Conservation (phyloP, 2,329 filamentous ascomycete genomes). For the Exophiala lecanii-corni region DNA sequence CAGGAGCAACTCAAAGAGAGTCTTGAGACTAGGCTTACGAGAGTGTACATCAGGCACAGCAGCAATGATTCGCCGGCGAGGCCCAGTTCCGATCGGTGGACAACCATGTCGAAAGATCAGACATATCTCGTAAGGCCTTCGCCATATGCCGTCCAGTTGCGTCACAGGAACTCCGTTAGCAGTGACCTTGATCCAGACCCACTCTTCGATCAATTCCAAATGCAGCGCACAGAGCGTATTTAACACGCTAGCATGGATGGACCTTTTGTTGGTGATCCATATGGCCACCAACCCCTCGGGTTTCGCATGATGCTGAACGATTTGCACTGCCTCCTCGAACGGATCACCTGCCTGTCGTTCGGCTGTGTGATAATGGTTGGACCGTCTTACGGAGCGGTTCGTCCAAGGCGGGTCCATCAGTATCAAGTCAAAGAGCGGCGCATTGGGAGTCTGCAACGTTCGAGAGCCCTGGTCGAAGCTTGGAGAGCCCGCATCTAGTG, state of each 20-base stretch:
- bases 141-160: conserved; percentile 49
- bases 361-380: conserved; percentile 43
- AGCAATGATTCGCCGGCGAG: conserved; percentile 49
- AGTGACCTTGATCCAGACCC: conserved; percentile 61
- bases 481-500: conserved; percentile 30
- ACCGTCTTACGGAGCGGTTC: conserved; percentile 55
- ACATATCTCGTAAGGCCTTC: conserved; percentile 58
- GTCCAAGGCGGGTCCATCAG: conserved; percentile 62
- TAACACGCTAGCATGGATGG: conserved; percentile 45
- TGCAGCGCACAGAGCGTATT: conserved; percentile 45
- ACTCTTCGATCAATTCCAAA: conserved; percentile 53
- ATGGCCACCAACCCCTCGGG: conserved; percentile 46
- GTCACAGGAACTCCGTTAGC: conserved; percentile 49
- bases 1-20: conserved; percentile 46
- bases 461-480: conserved; percentile 30
- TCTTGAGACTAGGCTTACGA: conserved; percentile 59
- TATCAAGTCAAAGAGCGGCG: conserved; percentile 51
- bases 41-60: conserved; percentile 61
- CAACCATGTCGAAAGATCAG: conserved; percentile 43
- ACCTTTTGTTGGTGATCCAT: conserved; percentile 59
- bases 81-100: conserved; percentile 11
- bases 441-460: conserved; percentile 4
- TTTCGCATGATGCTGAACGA: conserved; percentile 43
- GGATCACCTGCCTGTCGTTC: conserved; percentile 27
- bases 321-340: conserved; percentile 35